Percentiles rank a stretch among this genome's conserved stretches.
Evolutionary conservation across 116 monocot genomes (phyloP).

Genomic region (Iris pallida): DNA sequence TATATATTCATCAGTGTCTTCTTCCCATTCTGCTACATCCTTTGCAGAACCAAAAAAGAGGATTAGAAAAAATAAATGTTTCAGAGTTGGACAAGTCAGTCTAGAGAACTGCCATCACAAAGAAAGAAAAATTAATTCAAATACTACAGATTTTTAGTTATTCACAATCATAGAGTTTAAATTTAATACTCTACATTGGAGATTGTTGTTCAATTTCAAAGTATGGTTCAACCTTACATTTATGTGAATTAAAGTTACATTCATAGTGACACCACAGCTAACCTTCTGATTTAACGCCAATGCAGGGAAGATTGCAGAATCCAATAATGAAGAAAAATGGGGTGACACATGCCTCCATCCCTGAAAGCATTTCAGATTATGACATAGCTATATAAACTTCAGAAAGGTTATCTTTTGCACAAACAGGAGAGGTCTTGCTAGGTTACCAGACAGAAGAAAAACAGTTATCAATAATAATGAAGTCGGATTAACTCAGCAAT

Average conservation of each 20-base stretch:
- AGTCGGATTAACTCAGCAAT: not conserved
- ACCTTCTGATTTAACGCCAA: conserved; percentile 64
- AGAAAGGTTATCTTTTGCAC: not conserved
- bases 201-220: too few relatives aligned
- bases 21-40: conserved; percentile 71
- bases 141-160: too few relatives aligned
- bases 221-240: too few relatives aligned
- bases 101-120: too few relatives aligned
- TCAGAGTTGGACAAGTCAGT: too few relatives aligned
- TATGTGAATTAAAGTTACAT: too few relatives aligned
- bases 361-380: conserved; percentile 22
- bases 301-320: conserved; percentile 65
- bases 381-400: conserved; percentile 1
- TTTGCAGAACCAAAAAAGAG: conserved; percentile 16
- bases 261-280: not conserved
- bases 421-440: not conserved
- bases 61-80: not conserved
- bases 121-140: too few relatives aligned
- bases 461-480: not conserved
- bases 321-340: conserved; percentile 60
- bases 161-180: too few relatives aligned
- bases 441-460: not conserved
- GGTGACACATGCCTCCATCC: conserved; percentile 81
- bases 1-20: conserved; percentile 72
- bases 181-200: too few relatives aligned